Base-by-base conservation (phyloP, 2,329 filamentous ascomycete species). In the Pseudocercospora ulei region DNA sequence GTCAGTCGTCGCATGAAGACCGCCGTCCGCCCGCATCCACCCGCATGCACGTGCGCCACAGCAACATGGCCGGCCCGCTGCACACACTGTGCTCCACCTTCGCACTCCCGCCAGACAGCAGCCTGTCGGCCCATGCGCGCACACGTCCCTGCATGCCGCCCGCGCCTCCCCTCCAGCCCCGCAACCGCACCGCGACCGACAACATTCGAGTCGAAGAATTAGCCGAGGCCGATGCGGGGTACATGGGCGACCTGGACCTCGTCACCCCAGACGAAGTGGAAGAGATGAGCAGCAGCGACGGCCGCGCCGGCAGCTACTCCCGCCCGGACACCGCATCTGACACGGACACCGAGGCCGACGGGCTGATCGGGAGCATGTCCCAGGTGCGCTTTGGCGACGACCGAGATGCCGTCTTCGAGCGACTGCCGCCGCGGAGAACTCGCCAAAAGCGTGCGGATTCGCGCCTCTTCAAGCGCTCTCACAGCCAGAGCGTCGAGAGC, bases 401-500 rank as follows among this genome's bases (percentile, higher is more conserved):
- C 17, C 33, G 37, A 7, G 51, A 53, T 14, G 45, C 48, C 17
- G 49, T 48, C 7, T 57, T 56, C 34, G 47, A 50, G 37, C 27
- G 47, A 20, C 24, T 37, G 4, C 46, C 49, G 6, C 41, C 44
- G 14, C 63, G 62, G 44, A 65, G 63, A 47, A 62, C 64, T 43
- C 54, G 60, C 25, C 38, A 46, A 5, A 64, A 62, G 58, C 65
- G 63, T 30, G 53, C 57, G 13, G 60, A 41, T 13, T 47, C 47
- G 9, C 44, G 63, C 5, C 53, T 59, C 27, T 65, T 62, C 55
- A 70, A 70, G 49, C 61, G 67, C 28, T 64, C 56, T 29, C 61
- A 68, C 52, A 66, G 62, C 44, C 60, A 66, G 51, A 68, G 62
- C 38, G 54, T 66, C 17, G 63, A 63, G 48, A 64, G 62, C 35